These are phyloP conservation scores for Sarocladiaceae sp. DNA, from an alignment of 2,329 filamentous ascomycete genomes.

Conservation along the genomic window DNA sequence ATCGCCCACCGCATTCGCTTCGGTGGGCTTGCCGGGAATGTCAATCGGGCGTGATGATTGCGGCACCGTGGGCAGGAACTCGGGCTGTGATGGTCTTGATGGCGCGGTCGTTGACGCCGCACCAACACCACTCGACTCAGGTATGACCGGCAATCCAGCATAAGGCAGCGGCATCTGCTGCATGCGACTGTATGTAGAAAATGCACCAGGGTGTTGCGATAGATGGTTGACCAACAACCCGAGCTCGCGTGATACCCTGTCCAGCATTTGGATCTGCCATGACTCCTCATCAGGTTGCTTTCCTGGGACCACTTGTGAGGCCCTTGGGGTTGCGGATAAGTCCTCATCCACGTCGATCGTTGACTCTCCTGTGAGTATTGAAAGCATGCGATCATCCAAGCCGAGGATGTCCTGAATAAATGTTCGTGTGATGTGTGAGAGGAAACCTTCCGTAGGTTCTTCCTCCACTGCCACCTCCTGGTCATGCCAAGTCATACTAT, in stretches of 20 bases:
- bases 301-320: constrained; percentile 23
- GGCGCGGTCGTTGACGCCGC: not conserved
- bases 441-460: constrained; percentile 58
- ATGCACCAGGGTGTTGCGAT: constrained; percentile 78
- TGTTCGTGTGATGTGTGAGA: constrained; percentile 74
- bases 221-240: constrained; percentile 77
- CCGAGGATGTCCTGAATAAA: constrained; percentile 87
- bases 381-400: constrained; percentile 78
- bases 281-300: constrained; percentile 21
- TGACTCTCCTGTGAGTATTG: constrained; percentile 79
- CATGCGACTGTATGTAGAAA: constrained; percentile 69
- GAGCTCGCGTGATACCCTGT: constrained; percentile 80
- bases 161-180: constrained; percentile 65
- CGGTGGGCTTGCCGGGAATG: constrained; percentile 25
- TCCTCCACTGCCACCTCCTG: constrained; percentile 39
- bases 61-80: constrained; percentile 12
- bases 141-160: constrained; percentile 65
- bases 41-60: constrained; percentile 28
- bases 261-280: constrained; percentile 75
- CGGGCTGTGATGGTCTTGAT: constrained; percentile 11
- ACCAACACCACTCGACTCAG: constrained; percentile 33
- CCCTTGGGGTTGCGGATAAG: constrained; percentile 40
- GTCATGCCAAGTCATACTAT: constrained; percentile 46
- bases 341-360: constrained; percentile 49
- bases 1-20: constrained; percentile 18